A percentile compares a stretch with the other conserved stretches of the same genome.
These are phyloP conservation scores for Gleditsia sinensis DNA, from an alignment of 306 rosid species.

Conservation along the genomic window DNA sequence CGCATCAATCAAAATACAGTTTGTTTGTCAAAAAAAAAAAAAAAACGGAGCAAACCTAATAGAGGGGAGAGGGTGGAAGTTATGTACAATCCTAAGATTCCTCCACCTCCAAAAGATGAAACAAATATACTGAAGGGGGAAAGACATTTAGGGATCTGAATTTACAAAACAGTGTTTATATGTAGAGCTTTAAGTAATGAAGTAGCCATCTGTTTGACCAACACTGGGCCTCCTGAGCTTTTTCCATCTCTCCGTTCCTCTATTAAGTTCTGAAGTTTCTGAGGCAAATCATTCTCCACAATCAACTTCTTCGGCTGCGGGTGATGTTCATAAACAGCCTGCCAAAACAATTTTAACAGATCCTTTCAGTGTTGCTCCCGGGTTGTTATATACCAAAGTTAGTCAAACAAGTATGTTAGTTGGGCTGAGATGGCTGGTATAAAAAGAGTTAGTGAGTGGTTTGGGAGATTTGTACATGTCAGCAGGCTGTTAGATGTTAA, in stretches of 20 bases:
- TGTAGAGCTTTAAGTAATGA: conserved; percentile 92
- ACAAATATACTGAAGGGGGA: conserved; percentile 25
- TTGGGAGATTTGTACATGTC: too few species aligned
- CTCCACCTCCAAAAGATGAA: conserved; percentile 35
- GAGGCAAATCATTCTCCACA: conserved; percentile 93
- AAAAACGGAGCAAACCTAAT: too few species aligned
- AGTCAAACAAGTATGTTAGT: too few species aligned
- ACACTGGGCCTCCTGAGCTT: conserved; percentile 38
- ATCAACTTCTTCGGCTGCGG: conserved; percentile 96
- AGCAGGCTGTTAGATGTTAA: too few species aligned
- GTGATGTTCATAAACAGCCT: conserved; percentile 98
- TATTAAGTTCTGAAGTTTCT: conserved; percentile 85
- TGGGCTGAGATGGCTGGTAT: too few species aligned
- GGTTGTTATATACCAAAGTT: too few species aligned
- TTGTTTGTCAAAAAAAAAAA: too few species aligned
- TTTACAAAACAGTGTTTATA: conserved; percentile 89
- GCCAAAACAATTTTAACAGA: conserved; percentile 27
- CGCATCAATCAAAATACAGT: too few species aligned
- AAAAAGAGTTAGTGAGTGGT: too few species aligned
- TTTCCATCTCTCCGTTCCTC: conserved; percentile 97
- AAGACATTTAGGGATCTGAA: conserved; percentile 16
- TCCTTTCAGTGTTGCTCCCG: not conserved
- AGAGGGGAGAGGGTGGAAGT: conserved; percentile 26
- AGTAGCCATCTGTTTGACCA: conserved; percentile 99
- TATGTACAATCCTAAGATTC: conserved; percentile 35